Evolutionary conservation across 768 basidiomycete species (phyloP), one percentile per base, ranked within the genome.

Genomic region (Tylopilus felleus): DNA sequence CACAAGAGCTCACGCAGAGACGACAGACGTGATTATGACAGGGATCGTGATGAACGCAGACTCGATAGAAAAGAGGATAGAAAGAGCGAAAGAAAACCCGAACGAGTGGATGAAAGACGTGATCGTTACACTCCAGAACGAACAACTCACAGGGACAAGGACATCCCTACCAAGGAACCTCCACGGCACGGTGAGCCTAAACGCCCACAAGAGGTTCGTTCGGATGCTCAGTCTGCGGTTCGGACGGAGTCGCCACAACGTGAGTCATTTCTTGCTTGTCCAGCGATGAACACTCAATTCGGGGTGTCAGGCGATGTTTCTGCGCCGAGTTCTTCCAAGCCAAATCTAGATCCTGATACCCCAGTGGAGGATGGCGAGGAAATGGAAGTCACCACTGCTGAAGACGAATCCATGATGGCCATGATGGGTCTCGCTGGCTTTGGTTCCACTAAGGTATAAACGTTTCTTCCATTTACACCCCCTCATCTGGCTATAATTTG

Each of bases 391-490:
- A 80, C 78, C n/a, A 76, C 77, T 53, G 85, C 82, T 14, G 89
- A 88, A 38, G 88, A 90, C 22, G 80, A 81, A 44, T 85, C 82
- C 50, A 92, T 97, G 85, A 90, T 88, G 81, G 82, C 86, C 35
- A 80, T 83, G 77, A 96, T 98, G 91, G 95, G 96, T 39, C 73
- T 98, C 62, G 65, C 72, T 43, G 90, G 92, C 10, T 98, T 98
- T 66, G 93, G 89, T 10, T 78, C 84, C 1, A 96, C 96, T 0
- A 97, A 98, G 78, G 94, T 91, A 62, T 49, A 72, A 22, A 6
- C 12, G 14, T 27, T 23, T 46, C 33, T 59, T 8, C 1, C 17
- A 4, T 36, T 56, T 8, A 41, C 16, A 8, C 21, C 28, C 28
- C 31, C 27, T 39, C 41, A 3, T 42, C 51, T 51, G 3, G 36